Conservation (phyloP, 1,284 basidiomycete genomes). For the Microbotryum lychnidis-dioicae region DNA sequence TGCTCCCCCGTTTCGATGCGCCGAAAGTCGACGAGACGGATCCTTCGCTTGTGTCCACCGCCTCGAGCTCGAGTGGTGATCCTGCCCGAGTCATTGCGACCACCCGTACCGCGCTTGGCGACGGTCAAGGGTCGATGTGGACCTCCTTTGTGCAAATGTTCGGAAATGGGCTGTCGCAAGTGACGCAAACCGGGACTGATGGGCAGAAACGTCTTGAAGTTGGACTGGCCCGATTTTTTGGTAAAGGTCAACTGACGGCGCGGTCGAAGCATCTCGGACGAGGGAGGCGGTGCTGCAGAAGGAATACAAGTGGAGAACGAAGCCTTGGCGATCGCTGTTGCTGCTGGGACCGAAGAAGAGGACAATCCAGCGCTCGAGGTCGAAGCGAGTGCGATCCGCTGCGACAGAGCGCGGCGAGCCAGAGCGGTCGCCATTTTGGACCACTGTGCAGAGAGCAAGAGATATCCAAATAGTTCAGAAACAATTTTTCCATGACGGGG, state of each 20-base stretch:
- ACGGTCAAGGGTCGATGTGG: constrained; percentile 78
- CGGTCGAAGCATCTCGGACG: constrained; percentile 1
- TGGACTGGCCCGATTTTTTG: constrained; percentile 25
- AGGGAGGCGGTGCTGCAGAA: background rate
- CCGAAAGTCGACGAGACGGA: constrained; percentile 80
- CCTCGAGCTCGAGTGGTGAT: constrained; percentile 85
- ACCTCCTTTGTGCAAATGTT: constrained; percentile 71
- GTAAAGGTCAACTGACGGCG: constrained; percentile 23
- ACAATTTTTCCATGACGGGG: too few species aligned
- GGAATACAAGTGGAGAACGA: constrained; percentile 12
- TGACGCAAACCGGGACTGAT: constrained; percentile 80
- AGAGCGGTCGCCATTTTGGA: background rate
- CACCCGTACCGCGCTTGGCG: constrained; percentile 74
- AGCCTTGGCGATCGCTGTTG: background rate
- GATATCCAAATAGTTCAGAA: too few species aligned
- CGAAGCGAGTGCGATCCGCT: background rate
- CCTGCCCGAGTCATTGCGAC: constrained; percentile 70
- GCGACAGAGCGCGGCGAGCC: background rate
- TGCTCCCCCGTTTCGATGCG: constrained; percentile 67
- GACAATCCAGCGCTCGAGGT: background rate
- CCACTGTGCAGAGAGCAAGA: too few species aligned
- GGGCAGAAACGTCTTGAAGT: constrained; percentile 84
- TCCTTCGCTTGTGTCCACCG: constrained; percentile 80
- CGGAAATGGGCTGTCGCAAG: constrained; percentile 67
- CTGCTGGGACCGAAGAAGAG: background rate